Conservation (phyloP, 1,284 basidiomycete species). For the Apiotrichum mycotoxinovorans region DNA sequence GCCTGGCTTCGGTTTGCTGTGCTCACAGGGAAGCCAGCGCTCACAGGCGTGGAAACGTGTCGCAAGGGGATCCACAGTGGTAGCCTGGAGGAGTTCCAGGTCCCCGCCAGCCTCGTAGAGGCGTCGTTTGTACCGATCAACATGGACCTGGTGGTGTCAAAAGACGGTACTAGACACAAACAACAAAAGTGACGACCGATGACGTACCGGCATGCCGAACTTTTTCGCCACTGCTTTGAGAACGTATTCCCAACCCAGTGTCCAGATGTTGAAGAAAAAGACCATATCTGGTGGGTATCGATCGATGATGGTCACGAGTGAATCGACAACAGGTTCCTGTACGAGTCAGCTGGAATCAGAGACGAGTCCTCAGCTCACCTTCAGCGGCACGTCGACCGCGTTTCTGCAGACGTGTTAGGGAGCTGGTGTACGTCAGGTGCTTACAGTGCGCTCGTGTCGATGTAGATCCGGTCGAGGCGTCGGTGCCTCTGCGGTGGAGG, state of each 20-base stretch:
- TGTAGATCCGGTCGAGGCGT: conserved; percentile 70
- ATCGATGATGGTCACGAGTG: not conserved
- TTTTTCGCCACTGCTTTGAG: conserved; percentile 66
- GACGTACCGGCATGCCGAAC: conserved; percentile 61
- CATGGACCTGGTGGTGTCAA: conserved; percentile 69
- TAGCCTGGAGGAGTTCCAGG: conserved; percentile 62
- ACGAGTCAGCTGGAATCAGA: not conserved
- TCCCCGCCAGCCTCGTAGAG: conserved; percentile 63
- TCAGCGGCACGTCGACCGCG: conserved; percentile 60
- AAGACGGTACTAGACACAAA: not conserved
- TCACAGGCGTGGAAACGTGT: conserved; percentile 92
- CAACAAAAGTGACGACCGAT: not conserved
- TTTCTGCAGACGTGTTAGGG: not conserved
- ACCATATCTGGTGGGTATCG: conserved; percentile 61
- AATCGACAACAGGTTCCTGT: not conserved
- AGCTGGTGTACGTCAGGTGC: not conserved
- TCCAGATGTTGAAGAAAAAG: conserved; percentile 91
- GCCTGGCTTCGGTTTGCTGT: conserved; percentile 24
- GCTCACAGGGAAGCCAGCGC: conserved; percentile 66
- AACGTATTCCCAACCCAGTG: conserved; percentile 85
- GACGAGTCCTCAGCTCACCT: conserved; percentile 54
- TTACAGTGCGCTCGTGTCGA: conserved; percentile 63
- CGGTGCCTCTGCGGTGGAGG: not conserved
- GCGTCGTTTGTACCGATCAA: conserved; percentile 77
- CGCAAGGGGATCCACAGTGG: conserved; percentile 59